Conservation (phyloP, 2,329 filamentous ascomycete species). For the Lecanosticta acicola region DNA sequence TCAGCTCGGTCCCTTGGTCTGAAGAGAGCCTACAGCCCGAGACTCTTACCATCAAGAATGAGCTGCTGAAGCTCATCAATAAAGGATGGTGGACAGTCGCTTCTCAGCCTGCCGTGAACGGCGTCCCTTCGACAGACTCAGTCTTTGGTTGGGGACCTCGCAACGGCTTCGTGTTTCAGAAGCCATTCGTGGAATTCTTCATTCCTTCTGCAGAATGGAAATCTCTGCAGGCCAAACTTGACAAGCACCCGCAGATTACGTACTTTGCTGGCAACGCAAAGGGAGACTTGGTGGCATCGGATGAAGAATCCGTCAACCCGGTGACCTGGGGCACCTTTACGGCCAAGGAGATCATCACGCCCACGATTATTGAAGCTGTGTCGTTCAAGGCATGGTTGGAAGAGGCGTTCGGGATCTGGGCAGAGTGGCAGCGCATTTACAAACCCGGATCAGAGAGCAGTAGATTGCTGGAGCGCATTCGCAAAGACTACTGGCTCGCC, state of each 20-base stretch:
- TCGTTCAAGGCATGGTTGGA: constrained; percentile 92
- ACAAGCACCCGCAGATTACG: constrained; percentile 62
- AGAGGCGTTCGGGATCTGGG: constrained; percentile 93
- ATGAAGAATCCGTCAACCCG: constrained; percentile 70
- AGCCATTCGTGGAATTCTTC: constrained; percentile 97
- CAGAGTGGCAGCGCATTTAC: constrained; percentile 88
- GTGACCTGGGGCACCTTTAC: constrained; percentile 97
- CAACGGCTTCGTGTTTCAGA: constrained; percentile 94
- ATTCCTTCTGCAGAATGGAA: constrained; percentile 68
- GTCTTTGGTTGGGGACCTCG: constrained; percentile 91
- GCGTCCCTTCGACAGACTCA: constrained; percentile 66
- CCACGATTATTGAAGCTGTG: constrained; percentile 93
- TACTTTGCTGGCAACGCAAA: constrained; percentile 80
- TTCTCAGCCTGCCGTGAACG: constrained; percentile 90
- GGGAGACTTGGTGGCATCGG: constrained; percentile 69
- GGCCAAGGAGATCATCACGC: constrained; percentile 91
- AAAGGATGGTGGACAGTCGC: constrained; percentile 94
- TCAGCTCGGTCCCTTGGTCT: constrained; percentile 85
- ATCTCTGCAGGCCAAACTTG: constrained; percentile 59
- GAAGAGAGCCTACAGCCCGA: constrained; percentile 83
- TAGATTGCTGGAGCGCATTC: constrained; percentile 61
- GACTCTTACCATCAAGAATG: constrained; percentile 70
- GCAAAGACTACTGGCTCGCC: constrained; percentile 75
- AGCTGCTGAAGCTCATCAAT: constrained; percentile 72
- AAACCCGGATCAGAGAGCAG: constrained; percentile 65